Percentiles rank a stretch among this genome's conserved stretches.
phyloP scores from a whole-genome alignment of 306 rosid genomes.

The Coriaria nepalensis region DNA sequence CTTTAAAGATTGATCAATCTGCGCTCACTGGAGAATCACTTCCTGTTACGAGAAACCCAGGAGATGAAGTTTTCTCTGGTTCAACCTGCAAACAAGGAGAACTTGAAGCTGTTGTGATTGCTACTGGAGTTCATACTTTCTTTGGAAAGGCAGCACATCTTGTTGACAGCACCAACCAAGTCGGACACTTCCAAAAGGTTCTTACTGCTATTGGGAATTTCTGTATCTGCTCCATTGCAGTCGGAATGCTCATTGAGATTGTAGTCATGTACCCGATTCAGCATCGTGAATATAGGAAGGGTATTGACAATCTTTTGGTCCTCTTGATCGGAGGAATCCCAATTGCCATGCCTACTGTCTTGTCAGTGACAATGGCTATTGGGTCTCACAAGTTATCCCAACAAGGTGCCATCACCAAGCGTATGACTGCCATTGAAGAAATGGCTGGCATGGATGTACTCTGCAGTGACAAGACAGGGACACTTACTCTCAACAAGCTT shows the following conservation, averaged over 20 bases:
- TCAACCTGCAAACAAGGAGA: constrained; percentile 97
- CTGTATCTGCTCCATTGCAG: constrained; percentile 84
- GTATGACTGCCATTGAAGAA: constrained; percentile 98
- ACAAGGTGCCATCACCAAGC: constrained; percentile 92
- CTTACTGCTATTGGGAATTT: constrained; percentile 86
- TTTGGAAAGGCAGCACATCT: constrained; percentile 97
- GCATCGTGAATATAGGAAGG: constrained; percentile 61
- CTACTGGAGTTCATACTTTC: constrained; percentile 95
- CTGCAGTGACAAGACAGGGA: constrained; percentile 96
- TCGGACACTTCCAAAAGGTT: constrained; percentile 92
- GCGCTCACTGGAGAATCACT: constrained; percentile 95
- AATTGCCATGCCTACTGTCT: constrained; percentile 94
- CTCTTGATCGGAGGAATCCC: constrained; percentile 97
- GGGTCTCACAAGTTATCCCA: constrained; percentile 93
- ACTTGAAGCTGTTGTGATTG: constrained; percentile 86
- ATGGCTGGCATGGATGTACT: constrained; percentile 98
- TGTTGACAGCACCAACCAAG: constrained; percentile 91
- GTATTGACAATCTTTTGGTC: constrained; percentile 89
- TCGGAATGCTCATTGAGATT: constrained; percentile 80
- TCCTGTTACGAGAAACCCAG: constrained; percentile 73
- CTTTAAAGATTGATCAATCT: constrained; percentile 79
- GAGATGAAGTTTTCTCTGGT: constrained; percentile 90
- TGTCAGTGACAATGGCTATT: constrained; percentile 94
- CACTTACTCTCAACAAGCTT: constrained; percentile 91
- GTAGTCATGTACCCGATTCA: constrained; percentile 95